Evolutionary conservation across 257 asterid genomes (phyloP).

Genomic region (Nicotiana tabacum): DNA sequence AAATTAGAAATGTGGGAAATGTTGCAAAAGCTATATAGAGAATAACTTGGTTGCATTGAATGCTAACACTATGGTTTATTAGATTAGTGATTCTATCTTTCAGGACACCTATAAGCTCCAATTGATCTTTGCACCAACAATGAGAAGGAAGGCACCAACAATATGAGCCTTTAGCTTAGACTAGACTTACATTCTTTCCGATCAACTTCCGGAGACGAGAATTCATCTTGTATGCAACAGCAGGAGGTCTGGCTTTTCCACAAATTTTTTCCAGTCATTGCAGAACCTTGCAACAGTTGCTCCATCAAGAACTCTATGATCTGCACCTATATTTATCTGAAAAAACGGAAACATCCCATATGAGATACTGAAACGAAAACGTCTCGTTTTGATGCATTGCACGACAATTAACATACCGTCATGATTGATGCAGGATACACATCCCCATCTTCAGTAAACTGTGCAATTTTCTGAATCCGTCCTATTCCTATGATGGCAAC

Average conservation of each 20-base stretch:
- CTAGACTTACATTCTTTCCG: not conserved
- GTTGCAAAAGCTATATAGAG: not conserved
- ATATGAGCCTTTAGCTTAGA: not conserved
- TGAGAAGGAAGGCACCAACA: not conserved
- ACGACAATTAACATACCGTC: conserved; percentile 49
- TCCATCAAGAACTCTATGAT: conserved; percentile 91
- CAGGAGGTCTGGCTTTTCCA: conserved; percentile 85
- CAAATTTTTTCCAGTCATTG: conserved; percentile 76
- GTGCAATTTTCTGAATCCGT: conserved; percentile 75
- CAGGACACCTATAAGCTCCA: not conserved
- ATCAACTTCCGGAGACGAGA: not conserved
- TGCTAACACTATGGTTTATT: not conserved
- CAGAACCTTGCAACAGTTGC: conserved; percentile 92
- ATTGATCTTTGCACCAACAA: not conserved
- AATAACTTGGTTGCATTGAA: not conserved
- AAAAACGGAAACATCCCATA: not conserved
- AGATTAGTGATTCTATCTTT: not conserved
- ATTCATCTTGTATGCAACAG: conserved; percentile 68
- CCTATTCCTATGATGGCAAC: conserved; percentile 88
- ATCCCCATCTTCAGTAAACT: conserved; percentile 49
- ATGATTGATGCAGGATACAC: conserved; percentile 60
- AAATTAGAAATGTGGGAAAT: not conserved
- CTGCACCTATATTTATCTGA: conserved; percentile 85
- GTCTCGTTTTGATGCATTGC: not conserved
- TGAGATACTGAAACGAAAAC: not conserved